A percentile compares a stretch with the other conserved stretches of the same genome.
phyloP scores from a whole-genome alignment of 495 filamentous ascomycete species.

The Cenococcum geophilum region DNA sequence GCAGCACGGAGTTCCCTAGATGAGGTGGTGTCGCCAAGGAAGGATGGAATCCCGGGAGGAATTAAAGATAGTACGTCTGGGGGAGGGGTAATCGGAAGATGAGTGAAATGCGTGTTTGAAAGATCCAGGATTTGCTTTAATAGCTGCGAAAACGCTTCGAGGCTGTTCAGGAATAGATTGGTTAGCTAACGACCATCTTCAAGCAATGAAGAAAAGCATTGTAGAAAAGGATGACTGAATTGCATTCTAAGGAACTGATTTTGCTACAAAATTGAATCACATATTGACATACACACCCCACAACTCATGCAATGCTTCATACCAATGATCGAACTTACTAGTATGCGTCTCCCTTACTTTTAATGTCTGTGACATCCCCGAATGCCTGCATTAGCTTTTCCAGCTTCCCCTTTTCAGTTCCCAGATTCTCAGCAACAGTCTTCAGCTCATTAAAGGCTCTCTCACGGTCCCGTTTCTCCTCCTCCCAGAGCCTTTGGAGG shows the following conservation, averaged over 20 bases:
- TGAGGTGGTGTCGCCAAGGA: slow-evolving; percentile 43
- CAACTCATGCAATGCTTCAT: neutral
- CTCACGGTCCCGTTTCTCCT: slow-evolving; percentile 49
- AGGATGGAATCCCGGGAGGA: slow-evolving; percentile 51
- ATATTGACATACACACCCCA: neutral
- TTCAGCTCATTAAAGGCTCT: slow-evolving; percentile 47
- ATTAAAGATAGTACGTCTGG: slow-evolving; percentile 49
- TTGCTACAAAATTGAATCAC: neutral
- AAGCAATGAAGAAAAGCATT: neutral
- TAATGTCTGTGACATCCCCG: slow-evolving; percentile 55
- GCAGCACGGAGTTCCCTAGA: slow-evolving; percentile 54
- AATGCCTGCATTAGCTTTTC: slow-evolving; percentile 53
- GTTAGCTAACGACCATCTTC: neutral
- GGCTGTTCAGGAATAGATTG: slow-evolving; percentile 38
- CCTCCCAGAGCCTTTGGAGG: slow-evolving; percentile 42
- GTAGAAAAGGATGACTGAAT: slow-evolving; percentile 9
- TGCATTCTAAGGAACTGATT: slow-evolving; percentile 20
- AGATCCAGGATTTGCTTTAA: slow-evolving; percentile 53
- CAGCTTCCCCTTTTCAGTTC: slow-evolving; percentile 51
- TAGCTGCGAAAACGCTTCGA: slow-evolving; percentile 54
- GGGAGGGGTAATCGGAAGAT: slow-evolving; percentile 53
- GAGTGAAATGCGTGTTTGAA: slow-evolving; percentile 52
- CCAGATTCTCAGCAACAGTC: slow-evolving; percentile 48
- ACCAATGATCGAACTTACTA: slow-evolving; percentile 48
- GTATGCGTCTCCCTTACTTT: slow-evolving; percentile 55